Conservation (phyloP, 78 protist species). For the Planoprotostelium fungivorum region DNA sequence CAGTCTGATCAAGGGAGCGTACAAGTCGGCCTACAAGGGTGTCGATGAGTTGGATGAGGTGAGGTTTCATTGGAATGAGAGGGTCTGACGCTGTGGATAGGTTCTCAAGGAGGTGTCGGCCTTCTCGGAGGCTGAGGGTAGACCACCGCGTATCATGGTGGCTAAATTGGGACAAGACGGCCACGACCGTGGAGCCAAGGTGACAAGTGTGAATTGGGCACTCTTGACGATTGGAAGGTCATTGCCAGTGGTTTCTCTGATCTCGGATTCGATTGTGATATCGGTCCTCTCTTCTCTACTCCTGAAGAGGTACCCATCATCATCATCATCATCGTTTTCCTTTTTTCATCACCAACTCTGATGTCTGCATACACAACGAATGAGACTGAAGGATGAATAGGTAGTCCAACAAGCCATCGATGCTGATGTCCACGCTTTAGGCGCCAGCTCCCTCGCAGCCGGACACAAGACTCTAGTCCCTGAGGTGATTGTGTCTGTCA, state of each 20-base stretch:
- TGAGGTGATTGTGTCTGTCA: constrained; percentile 54
- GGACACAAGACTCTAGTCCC: constrained; percentile 97
- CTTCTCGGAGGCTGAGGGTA: constrained; percentile 71
- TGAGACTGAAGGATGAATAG: constrained; percentile 69
- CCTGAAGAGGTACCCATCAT: constrained; percentile 19
- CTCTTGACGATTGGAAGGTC: constrained; percentile 30
- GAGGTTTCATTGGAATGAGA: no score
- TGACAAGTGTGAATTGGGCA: background rate
- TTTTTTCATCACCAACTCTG: no score
- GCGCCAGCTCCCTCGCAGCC: constrained; percentile 93
- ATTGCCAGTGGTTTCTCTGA: constrained; percentile 96
- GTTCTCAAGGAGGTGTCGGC: constrained; percentile 35
- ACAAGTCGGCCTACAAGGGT: constrained; percentile 38
- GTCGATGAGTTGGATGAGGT: constrained; percentile 30
- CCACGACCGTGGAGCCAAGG: constrained; percentile 97
- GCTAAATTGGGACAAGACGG: constrained; percentile 99
- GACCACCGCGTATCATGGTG: constrained; percentile 91
- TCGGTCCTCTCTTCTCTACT: constrained; percentile 73
- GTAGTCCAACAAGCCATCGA: constrained; percentile 92
- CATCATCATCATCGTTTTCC: no score
- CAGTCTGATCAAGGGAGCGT: constrained; percentile 77
- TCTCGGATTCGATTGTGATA: constrained; percentile 96
- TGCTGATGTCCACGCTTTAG: constrained; percentile 95
- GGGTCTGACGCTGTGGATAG: no score
- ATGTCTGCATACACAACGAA: no score